Base-by-base conservation (phyloP, 345 rosid species). In the Eucalyptus erythrocorys region DNA sequence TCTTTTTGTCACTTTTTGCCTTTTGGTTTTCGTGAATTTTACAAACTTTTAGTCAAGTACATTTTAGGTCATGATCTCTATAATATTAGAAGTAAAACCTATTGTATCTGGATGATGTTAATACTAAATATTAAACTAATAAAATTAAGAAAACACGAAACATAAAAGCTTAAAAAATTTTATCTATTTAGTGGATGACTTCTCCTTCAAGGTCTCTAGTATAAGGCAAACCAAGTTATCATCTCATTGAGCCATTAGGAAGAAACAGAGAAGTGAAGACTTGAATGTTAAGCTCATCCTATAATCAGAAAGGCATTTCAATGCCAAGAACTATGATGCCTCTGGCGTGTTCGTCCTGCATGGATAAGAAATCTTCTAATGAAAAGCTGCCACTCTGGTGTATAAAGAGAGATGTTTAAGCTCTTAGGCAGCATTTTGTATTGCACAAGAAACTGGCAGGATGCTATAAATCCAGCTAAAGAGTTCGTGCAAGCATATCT, bases 351-450 rank as follows among this genome's bases (percentile, higher is more conserved):
- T 19, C 55, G 10, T 51, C 55, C 24, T 17, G 1, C 8, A 51
- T 51, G 4, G 4, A 51, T 51, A 51, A 51, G 24, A 51, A 51
- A 19, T 51, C 55, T 51, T 51, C 55, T 51, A 0, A 19, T 7
- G 24, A 51, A 51, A 3, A 51, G 1, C 10, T 51, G 55, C 24
- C 10, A 51, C 55, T 51, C 55, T 51, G 4, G 55, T 19, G 4
- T 51, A 66, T 94, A 92, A 84, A 90, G 89, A 68, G 93, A 94
- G 88, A 93, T 94, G 93, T 91, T 94, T 88, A 94, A 92, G 89
- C 90, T 91, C 87, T 89, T 93, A 86, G 91, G 95, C 40, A 15
- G 16, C 79, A 66, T 66, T 8, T 14, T 66, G 40, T 7, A 15
- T 9, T 15, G 0, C 22, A 66, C 10, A 8, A 66, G 40, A 66